A percentile compares a stretch with the other conserved stretches of the same genome.
These are phyloP conservation scores for Thraustotheca clavata DNA, from an alignment of 352 stramenopile genomes.

Conservation along the genomic window DNA sequence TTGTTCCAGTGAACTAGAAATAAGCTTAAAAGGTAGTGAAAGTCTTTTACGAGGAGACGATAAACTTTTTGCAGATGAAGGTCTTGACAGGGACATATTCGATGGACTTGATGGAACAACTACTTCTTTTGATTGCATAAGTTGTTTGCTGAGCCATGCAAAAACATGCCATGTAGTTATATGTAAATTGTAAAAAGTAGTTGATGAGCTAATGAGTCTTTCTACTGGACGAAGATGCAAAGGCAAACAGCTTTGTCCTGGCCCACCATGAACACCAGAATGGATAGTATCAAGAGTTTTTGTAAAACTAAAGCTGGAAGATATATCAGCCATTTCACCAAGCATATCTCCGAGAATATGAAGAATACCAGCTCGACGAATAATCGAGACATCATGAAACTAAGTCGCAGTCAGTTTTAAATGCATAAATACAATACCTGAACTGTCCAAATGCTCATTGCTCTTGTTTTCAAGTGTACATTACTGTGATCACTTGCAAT, in stretches of 20 bases:
- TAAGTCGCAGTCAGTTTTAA: neutral
- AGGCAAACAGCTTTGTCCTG: neutral
- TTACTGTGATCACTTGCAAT: constrained; percentile 33
- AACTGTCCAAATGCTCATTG: constrained; percentile 34
- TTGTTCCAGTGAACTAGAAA: constrained; percentile 32
- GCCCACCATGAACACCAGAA: neutral
- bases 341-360: constrained; percentile 5
- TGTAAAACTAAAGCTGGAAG: neutral
- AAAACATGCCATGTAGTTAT: constrained; percentile 10
- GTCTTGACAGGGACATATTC: neutral
- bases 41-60: constrained; percentile 43
- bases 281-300: constrained; percentile 1
- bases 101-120: no score
- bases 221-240: constrained; percentile 6
- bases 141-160: constrained; percentile 5
- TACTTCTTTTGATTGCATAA: neutral
- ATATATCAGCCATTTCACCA: neutral
- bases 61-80: constrained; percentile 20
- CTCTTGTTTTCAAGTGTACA: constrained; percentile 34
- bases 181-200: neutral
- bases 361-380: constrained; percentile 3
- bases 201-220: constrained; percentile 4
- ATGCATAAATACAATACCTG: neutral
- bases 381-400: neutral
- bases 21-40: constrained; percentile 34